phyloP scores from a whole-genome alignment of 2,329 filamentous ascomycete species.

The Xylaria arbuscula region DNA sequence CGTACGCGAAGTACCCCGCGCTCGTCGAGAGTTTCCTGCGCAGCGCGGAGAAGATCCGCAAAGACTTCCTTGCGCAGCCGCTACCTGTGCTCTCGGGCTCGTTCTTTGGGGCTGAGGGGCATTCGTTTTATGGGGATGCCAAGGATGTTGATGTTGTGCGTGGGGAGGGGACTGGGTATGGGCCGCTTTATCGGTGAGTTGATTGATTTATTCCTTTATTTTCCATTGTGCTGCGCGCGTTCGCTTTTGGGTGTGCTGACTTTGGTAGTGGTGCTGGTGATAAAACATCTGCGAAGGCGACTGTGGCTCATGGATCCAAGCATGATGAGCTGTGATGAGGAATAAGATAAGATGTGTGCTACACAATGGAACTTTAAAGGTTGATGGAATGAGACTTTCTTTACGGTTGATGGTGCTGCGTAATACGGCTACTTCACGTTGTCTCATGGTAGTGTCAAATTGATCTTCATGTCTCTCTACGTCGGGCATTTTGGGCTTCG shows the following conservation, averaged over 20 bases:
- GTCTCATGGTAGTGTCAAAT: background rate
- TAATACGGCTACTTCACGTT: background rate
- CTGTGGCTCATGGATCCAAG: conserved; percentile 11
- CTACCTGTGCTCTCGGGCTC: conserved; percentile 45
- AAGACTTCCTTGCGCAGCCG: conserved; percentile 42
- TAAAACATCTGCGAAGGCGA: conserved; percentile 7
- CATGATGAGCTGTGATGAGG: conserved; percentile 36
- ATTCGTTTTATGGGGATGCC: conserved; percentile 32
- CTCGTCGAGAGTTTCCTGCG: conserved; percentile 50
- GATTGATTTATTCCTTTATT: background rate
- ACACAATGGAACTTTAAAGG: background rate
- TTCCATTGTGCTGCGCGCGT: background rate
- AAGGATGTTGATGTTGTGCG: conserved; percentile 39
- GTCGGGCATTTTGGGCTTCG: background rate
- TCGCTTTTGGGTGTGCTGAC: background rate
- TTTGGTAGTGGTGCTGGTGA: conserved; percentile 5
- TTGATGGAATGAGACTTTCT: background rate
- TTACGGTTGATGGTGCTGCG: background rate
- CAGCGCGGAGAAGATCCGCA: conserved; percentile 51
- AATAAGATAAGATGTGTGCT: background rate
- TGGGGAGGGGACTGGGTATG: conserved; percentile 43
- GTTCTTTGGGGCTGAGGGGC: conserved; percentile 39
- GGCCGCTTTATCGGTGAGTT: conserved; percentile 41
- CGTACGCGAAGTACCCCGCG: conserved; percentile 44
- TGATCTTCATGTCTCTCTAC: background rate